Conservation (phyloP, 192 early-diverging fungal genomes). For the Coemansia sp. region DNA sequence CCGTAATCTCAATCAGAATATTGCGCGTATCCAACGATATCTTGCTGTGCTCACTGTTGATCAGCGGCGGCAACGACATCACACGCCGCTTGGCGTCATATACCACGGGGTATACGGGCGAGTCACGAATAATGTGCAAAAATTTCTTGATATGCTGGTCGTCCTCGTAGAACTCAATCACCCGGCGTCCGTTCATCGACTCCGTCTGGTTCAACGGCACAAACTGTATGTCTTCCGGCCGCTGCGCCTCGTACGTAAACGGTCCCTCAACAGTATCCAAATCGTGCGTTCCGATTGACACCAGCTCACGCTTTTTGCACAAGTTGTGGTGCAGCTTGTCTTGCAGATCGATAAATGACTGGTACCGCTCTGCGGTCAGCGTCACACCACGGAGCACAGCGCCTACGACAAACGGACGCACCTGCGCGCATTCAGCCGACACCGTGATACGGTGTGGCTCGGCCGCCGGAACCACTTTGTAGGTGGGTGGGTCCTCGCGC, state of each 20-base stretch:
- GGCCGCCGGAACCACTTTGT: slow-evolving; percentile 14
- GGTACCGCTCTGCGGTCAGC: slow-evolving; percentile 80
- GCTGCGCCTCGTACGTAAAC: slow-evolving; percentile 90
- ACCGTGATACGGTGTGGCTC: slow-evolving; percentile 47
- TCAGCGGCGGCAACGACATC: slow-evolving; percentile 95
- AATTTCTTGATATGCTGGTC: slow-evolving; percentile 86
- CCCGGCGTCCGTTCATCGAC: slow-evolving; percentile 77
- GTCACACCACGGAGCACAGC: slow-evolving; percentile 86
- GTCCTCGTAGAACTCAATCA: slow-evolving; percentile 87
- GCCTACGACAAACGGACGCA: slow-evolving; percentile 85
- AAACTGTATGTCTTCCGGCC: slow-evolving; percentile 91
- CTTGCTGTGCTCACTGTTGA: slow-evolving; percentile 98
- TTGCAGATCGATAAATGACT: slow-evolving; percentile 97
- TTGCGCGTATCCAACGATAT: slow-evolving; percentile 92
- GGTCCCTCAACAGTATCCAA: slow-evolving; percentile 91
- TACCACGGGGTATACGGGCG: slow-evolving; percentile 87
- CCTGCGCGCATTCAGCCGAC: slow-evolving; percentile 63
- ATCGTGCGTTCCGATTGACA: slow-evolving; percentile 98
- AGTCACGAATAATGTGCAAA: slow-evolving; percentile 88
- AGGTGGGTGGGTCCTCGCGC: slow-evolving; percentile 49
- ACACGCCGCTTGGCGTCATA: slow-evolving; percentile 81
- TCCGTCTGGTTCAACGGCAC: slow-evolving; percentile 87
- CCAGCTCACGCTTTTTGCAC: slow-evolving; percentile 90
- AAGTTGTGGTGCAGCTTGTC: slow-evolving; percentile 99
- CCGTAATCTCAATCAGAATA: slow-evolving; percentile 97